Conservation (phyloP, 2,329 filamentous ascomycete species). For the Exophiala spinifera region DNA sequence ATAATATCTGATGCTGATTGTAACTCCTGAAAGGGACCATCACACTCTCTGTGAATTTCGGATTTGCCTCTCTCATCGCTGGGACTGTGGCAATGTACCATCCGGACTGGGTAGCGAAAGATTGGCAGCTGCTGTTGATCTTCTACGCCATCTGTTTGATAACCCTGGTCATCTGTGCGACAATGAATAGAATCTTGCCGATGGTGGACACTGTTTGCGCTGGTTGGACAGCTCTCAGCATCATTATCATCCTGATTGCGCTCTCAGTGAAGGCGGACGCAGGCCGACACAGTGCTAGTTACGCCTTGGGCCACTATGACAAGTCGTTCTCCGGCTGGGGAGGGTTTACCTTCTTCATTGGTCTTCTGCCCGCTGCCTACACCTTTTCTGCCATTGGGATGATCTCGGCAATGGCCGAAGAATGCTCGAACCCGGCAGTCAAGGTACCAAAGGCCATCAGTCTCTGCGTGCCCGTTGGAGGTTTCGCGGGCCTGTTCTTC, state of each 20-base stretch:
- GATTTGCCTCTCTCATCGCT: constrained; percentile 54
- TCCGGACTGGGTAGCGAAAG: constrained; percentile 50
- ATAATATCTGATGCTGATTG: not conserved
- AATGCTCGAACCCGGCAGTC: constrained; percentile 52
- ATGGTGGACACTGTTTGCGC: constrained; percentile 59
- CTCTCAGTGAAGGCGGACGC: constrained; percentile 54
- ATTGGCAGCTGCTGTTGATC: constrained; percentile 68
- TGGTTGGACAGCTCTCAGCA: constrained; percentile 54
- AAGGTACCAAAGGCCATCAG: constrained; percentile 54
- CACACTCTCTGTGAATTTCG: constrained; percentile 54
- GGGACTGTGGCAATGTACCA: constrained; percentile 54
- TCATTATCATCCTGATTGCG: constrained; percentile 56
- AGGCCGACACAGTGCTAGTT: constrained; percentile 51
- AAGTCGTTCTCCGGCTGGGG: constrained; percentile 56
- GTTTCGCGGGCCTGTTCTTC: constrained; percentile 55
- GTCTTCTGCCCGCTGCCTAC: constrained; percentile 58
- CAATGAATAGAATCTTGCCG: constrained; percentile 66
- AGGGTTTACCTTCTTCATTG: constrained; percentile 61
- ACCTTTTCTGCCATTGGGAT: constrained; percentile 60
- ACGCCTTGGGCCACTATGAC: constrained; percentile 58
- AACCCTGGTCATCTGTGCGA: constrained; percentile 63
- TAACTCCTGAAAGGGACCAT: constrained; percentile 38
- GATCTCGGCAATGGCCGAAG: constrained; percentile 62
- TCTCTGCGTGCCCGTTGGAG: constrained; percentile 53
- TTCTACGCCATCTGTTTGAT: constrained; percentile 67